Evolutionary conservation across 768 basidiomycete species (phyloP).

Genomic region (Cystofilobasidium ferigula): DNA sequence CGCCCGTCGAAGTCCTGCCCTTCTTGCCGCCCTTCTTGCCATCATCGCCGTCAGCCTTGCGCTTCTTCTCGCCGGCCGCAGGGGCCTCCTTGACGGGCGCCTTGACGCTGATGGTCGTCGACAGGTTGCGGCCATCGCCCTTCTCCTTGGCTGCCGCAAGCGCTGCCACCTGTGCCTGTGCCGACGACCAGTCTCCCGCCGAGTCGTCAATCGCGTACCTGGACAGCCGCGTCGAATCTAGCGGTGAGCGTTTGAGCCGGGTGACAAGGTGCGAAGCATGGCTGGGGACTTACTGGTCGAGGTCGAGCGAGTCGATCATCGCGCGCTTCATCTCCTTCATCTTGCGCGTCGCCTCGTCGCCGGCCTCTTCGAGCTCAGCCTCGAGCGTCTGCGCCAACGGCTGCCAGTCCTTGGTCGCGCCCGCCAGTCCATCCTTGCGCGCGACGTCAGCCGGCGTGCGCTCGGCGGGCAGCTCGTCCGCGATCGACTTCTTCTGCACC

Average conservation of each 20-base stretch:
- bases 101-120: slow-evolving; percentile 70
- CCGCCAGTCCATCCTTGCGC: slow-evolving; percentile 19
- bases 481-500: slow-evolving; percentile 67
- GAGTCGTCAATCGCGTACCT: slow-evolving; percentile 54
- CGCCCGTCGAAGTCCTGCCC: slow-evolving; percentile 30
- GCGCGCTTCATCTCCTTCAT: slow-evolving; percentile 54
- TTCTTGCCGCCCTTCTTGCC: slow-evolving; percentile 49
- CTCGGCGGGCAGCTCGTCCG: slow-evolving; percentile 38
- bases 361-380: slow-evolving; percentile 67
- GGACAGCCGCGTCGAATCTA: background rate
- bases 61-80: slow-evolving; percentile 11
- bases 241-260: background rate
- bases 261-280: slow-evolving; percentile 10
- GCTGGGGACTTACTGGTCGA: slow-evolving; percentile 59
- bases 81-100: slow-evolving; percentile 26
- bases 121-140: slow-evolving; percentile 40
- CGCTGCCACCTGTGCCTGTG: slow-evolving; percentile 59
- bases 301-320: slow-evolving; percentile 76
- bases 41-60: slow-evolving; percentile 38
- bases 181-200: slow-evolving; percentile 60
- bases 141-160: slow-evolving; percentile 38
- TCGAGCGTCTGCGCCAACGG: slow-evolving; percentile 46
- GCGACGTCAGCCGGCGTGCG: slow-evolving; percentile 9
- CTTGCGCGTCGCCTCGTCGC: slow-evolving; percentile 50
- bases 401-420: slow-evolving; percentile 39